Percentiles rank a stretch among this genome's conserved stretches.
phyloP scores from a whole-genome alignment of 441 rosid genomes.

The Pelargonium myrrhifolium region DNA sequence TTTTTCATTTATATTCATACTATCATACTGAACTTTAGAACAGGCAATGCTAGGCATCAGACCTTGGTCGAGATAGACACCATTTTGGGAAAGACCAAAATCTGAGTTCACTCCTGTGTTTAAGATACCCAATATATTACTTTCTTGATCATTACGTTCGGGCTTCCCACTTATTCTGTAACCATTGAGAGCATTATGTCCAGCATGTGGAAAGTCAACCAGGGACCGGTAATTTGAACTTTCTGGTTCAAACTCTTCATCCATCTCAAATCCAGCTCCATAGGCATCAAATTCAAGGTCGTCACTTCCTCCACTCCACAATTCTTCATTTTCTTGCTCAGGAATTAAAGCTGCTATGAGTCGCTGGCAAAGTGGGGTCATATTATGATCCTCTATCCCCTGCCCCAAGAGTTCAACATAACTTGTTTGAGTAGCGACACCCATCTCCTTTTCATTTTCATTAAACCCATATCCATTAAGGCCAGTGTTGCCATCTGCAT shows the following conservation, averaged over 20 bases:
- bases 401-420: constrained; percentile 32
- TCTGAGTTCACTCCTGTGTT: constrained; percentile 33
- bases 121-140: constrained; percentile 34
- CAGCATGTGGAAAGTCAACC: constrained; percentile 33
- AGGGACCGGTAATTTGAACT: constrained; percentile 34
- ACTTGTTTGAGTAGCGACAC: constrained; percentile 20
- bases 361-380: constrained; percentile 64
- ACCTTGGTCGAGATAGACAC: constrained; percentile 32
- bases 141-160: constrained; percentile 37
- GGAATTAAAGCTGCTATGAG: constrained; percentile 78
- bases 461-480: constrained; percentile 31
- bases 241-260: constrained; percentile 54
- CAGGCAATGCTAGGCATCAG: constrained; percentile 29
- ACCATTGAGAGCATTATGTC: constrained; percentile 39
- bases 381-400: constrained; percentile 33
- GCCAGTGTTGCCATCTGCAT: constrained; percentile 24
- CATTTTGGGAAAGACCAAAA: constrained; percentile 36
- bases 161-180: constrained; percentile 42
- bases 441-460: constrained; percentile 31
- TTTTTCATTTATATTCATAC: constrained; percentile 57
- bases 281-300: constrained; percentile 43
- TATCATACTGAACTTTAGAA: constrained; percentile 55
- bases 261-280: constrained; percentile 48
- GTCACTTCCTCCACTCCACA: constrained; percentile 33
- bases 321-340: constrained; percentile 46